phyloP scores from a whole-genome alignment of 192 early-diverging fungal species.

The Backusella sp. region DNA sequence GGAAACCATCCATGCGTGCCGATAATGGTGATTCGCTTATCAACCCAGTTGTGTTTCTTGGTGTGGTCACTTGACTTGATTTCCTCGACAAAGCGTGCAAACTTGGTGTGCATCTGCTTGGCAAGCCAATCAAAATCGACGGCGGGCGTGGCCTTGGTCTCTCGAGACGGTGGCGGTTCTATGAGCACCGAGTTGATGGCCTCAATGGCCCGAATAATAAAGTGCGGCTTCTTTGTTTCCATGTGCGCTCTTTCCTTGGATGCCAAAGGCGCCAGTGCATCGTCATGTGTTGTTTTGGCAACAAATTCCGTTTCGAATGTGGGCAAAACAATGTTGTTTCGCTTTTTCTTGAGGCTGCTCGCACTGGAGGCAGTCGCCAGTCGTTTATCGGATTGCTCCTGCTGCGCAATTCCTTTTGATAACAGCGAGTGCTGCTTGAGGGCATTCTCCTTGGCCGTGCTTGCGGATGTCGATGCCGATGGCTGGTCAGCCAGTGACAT shows the following conservation, averaged over 20 bases:
- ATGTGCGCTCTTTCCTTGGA: neutral
- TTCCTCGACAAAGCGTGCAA: slow-evolving; percentile 3
- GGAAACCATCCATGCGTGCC: slow-evolving; percentile 94
- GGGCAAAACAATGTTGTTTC: slow-evolving; percentile 31
- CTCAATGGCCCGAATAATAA: neutral
- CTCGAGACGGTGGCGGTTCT: neutral
- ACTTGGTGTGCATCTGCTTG: neutral
- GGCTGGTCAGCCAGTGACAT: neutral
- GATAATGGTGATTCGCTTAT: slow-evolving; percentile 69
- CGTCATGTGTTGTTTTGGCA: neutral
- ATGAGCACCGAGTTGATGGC: slow-evolving; percentile 3
- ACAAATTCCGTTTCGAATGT: slow-evolving; percentile 31
- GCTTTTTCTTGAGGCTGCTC: neutral
- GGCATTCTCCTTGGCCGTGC: neutral
- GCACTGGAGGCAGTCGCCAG: neutral
- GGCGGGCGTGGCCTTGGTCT: neutral
- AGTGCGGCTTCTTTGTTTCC: neutral
- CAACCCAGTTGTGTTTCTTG: slow-evolving; percentile 17
- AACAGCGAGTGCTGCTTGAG: neutral
- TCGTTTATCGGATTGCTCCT: neutral
- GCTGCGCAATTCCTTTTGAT: neutral
- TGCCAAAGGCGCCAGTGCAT: neutral
- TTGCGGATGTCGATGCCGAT: neutral
- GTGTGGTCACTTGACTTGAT: slow-evolving; percentile 2
- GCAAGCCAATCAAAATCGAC: slow-evolving; percentile 9